Evolutionary conservation across 106 monocot species (phyloP), one percentile per base, ranked within the genome.

Genomic region (Platanthera zijinensis): DNA sequence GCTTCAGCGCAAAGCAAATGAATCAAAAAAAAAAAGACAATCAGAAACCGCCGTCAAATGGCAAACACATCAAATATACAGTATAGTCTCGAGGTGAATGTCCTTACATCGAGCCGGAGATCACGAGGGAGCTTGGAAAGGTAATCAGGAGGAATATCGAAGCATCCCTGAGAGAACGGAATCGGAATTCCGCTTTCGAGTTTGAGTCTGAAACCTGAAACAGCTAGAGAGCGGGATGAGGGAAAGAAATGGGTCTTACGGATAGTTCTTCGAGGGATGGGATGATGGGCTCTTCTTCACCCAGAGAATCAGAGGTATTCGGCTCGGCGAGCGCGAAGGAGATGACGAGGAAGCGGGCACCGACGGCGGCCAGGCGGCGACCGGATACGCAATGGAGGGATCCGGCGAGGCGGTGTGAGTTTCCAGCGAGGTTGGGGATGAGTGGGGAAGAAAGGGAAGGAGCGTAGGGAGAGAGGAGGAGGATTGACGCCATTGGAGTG

Each of bases 71-170:
- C 59, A 52, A 7, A 59, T 25, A 11, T 80, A 15, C 54, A 74
- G 25, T 10, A 11, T 10, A 68, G 10, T 48, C 46, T n/a, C 15
- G 28, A 67, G 46, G 8, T 11, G 25, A 77, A 50, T 19, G 10
- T 7, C 18, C 82, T 83, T 84, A 96, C 96, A 81, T 96, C 96
- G 21, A 92, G 82, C 79, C 92, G 90, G 32, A 96, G 96, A 77
- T 96, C 96, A 1, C 80, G 52, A 11, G 96, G 96, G 7, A 96
- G 86, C 30, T 81, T 84, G 1, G 88, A 85, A 50, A 96, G 78
- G 84, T 82, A 96, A 81, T 96, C 92, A 25, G 85, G 68, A 8
- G 96, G 92, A 48, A 96, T 84, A 54, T 73, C 78, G 73, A 96
- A 78, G 82, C 87, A 83, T 25, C 81, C 90, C 96, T 96, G 88